A percentile compares a stretch with the other conserved stretches of the same genome.
Evolutionary conservation across 2,329 filamentous ascomycete species (phyloP).

Genomic region (Ascosphaera aggregata): DNA sequence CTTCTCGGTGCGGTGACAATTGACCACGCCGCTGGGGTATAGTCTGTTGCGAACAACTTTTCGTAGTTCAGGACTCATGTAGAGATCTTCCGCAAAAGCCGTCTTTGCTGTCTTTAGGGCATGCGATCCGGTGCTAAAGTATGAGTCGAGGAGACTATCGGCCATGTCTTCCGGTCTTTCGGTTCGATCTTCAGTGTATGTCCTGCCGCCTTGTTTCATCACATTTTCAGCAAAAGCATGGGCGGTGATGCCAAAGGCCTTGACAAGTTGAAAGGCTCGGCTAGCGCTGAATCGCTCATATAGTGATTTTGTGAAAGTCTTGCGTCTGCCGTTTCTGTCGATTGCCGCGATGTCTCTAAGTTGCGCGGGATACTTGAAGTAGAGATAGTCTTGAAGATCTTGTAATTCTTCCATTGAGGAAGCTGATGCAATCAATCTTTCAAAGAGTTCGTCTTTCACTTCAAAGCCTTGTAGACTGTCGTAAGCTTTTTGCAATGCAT

Average conservation of each 20-base stretch:
- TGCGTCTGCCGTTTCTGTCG: conserved; percentile 34
- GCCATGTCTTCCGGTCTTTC: conserved; percentile 69
- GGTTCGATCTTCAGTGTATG: conserved; percentile 63
- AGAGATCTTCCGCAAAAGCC: conserved; percentile 80
- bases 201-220: conserved; percentile 50
- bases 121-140: conserved; percentile 51
- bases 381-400: conserved; percentile 86
- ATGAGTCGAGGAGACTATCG: conserved; percentile 47
- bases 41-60: conserved; percentile 65
- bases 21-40: conserved; percentile 63
- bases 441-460: conserved; percentile 50
- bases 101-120: conserved; percentile 60
- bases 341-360: conserved; percentile 55
- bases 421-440: conserved; percentile 58
- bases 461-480: conserved; percentile 44
- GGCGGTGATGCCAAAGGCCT: conserved; percentile 72
- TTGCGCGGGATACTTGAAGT: conserved; percentile 74
- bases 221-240: conserved; percentile 77
- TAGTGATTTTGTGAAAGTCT: conserved; percentile 56
- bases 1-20: conserved; percentile 81
- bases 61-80: conserved; percentile 68
- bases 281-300: conserved; percentile 69
- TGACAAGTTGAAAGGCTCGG: conserved; percentile 59
- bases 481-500: conserved; percentile 56
- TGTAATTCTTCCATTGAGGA: conserved; percentile 87